Percentiles rank a stretch among this genome's conserved stretches.
phyloP scores from a whole-genome alignment of 192 early-diverging fungal species.

The Oehlia diaphana region DNA sequence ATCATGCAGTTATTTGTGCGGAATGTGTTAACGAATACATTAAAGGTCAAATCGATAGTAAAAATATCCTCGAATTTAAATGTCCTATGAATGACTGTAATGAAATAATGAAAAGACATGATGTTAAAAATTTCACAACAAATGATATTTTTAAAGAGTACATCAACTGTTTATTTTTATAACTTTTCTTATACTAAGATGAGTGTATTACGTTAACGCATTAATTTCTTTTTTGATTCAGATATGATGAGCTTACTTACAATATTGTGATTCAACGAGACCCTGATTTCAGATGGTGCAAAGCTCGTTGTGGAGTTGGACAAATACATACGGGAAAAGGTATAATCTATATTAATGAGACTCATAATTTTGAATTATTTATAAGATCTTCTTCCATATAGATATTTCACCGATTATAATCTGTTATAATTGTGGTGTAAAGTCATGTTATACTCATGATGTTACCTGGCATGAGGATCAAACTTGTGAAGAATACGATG shows the following conservation, averaged over 20 bases:
- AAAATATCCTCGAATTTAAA: not conserved
- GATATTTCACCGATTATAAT: constrained; percentile 6
- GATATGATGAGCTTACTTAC: not conserved
- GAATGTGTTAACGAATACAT: not conserved
- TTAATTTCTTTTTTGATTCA: not conserved
- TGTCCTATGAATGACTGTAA: constrained; percentile 10
- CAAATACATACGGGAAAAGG: constrained; percentile 7
- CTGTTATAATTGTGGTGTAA: constrained; percentile 2
- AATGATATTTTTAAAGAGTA: not conserved
- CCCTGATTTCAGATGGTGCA: constrained; percentile 15
- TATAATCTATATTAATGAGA: not conserved
- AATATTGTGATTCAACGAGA: not conserved
- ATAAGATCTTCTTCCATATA: not conserved
- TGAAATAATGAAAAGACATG: not conserved
- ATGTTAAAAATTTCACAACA: not conserved
- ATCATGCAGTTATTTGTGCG: not conserved
- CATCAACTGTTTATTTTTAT: not conserved
- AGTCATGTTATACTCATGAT: constrained; percentile 24
- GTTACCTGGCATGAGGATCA: constrained; percentile 13
- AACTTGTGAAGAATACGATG: constrained; percentile 15
- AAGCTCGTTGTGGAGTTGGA: not conserved
- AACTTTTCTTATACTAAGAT: not conserved
- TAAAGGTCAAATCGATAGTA: not conserved
- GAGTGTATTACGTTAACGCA: too few relatives aligned
- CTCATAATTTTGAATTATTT: too few relatives aligned